Base-by-base conservation (phyloP, 106 monocot genomes). In the Iris macrosiphon region DNA sequence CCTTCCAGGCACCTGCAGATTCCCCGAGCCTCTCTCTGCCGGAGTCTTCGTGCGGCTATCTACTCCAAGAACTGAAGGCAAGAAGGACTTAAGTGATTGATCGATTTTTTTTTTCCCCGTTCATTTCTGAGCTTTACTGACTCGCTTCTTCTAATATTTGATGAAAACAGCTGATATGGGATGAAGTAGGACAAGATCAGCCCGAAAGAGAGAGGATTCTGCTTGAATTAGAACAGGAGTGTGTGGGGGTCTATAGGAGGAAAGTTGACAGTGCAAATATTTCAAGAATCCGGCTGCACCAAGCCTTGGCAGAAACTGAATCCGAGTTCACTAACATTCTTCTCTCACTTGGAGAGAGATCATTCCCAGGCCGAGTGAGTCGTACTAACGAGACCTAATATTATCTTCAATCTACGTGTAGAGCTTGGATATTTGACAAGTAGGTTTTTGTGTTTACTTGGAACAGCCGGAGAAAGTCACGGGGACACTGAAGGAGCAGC, bases 21-120 rank as follows among this genome's bases (percentile, higher is more conserved):
- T 33, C 35, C 22, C 37, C 25, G 18, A 23, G 24, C 48, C 31
- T 52, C 10, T 51, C 60, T 35, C 26, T 76, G 65, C 79, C 75
- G 11, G 84, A 86, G 49, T 73, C 77, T 25, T 77, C 85, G 15
- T 77, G 80, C 29, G 59, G 52, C 31, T 81, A 81, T 32, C 76
- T 86, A 13, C 80, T 86, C 20, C 73, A 77, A 67, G 85, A 86
- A 73, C 68, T 86, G 49, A 77, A 86, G 80, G 85, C 77, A 65
- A 26, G 40, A 16, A 18, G 21, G 20, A 25, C 9, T 28, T 3
- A n/a, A 12, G 55, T 12, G 20, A 23, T 18, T 31, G 7, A 15
- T 24, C 7, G 16, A 17, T 1, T 27, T 1, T 11, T 47, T 7
- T 47, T 47, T 2, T 47, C 5, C 18, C 9, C 22, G 9, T 20